Evolutionary conservation across 805 yeast species (phyloP).

Genomic region (Wickerhamomyces sydowiorum): DNA sequence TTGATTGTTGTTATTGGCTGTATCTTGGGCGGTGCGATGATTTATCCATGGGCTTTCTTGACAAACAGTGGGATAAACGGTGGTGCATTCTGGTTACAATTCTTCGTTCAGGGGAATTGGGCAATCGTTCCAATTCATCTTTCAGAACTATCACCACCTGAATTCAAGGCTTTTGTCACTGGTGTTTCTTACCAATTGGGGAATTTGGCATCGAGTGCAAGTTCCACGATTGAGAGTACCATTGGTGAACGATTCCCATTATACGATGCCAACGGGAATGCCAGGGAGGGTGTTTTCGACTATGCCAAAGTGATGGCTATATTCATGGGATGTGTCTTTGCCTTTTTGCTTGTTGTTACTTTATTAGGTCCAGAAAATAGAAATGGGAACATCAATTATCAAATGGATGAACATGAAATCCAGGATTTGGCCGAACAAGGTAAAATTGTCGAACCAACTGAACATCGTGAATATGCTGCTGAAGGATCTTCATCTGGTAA

Average conservation of each 20-base stretch:
- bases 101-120: slow-evolving; percentile 66
- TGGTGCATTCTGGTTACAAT: slow-evolving; percentile 56
- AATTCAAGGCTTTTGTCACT: slow-evolving; percentile 54
- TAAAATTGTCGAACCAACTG: slow-evolving; percentile 13
- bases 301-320: slow-evolving; percentile 63
- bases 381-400: slow-evolving; percentile 23
- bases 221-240: slow-evolving; percentile 63
- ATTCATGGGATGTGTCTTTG: slow-evolving; percentile 59
- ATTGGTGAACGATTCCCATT: slow-evolving; percentile 53
- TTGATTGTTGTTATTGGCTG: slow-evolving; percentile 46
- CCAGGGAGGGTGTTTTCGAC: slow-evolving; percentile 32
- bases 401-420: slow-evolving; percentile 17
- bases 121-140: slow-evolving; percentile 61
- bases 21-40: slow-evolving; percentile 50
- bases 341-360: slow-evolving; percentile 40
- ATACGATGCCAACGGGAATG: slow-evolving; percentile 23
- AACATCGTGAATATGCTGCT: slow-evolving; percentile 5
- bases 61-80: slow-evolving; percentile 44
- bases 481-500: not conserved
- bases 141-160: slow-evolving; percentile 57
- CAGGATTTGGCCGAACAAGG: slow-evolving; percentile 19
- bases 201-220: slow-evolving; percentile 60
- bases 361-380: slow-evolving; percentile 59
- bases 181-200: slow-evolving; percentile 67
- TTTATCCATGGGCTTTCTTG: slow-evolving; percentile 60